These are phyloP conservation scores for Leishmania arabica DNA, from an alignment of 208 protist genomes.

Conservation along the genomic window DNA sequence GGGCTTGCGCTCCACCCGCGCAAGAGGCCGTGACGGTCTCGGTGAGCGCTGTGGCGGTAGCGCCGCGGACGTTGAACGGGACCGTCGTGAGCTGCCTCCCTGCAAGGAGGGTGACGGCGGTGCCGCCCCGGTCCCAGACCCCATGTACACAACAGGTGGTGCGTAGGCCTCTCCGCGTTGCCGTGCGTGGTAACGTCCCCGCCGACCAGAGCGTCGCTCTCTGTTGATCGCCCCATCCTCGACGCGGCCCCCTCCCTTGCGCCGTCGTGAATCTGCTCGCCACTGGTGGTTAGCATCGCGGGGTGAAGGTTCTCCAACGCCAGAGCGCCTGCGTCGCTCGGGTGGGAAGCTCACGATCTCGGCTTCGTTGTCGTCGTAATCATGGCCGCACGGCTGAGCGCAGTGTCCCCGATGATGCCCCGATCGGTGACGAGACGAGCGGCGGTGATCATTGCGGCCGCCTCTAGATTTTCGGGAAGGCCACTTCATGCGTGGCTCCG, in stretches of 20 bases:
- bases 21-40: neutral
- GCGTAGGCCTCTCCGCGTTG: conserved; percentile 18
- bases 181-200: neutral
- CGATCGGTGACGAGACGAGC: neutral
- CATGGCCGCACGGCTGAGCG: neutral
- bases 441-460: neutral
- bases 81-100: conserved; percentile 6
- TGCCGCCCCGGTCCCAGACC: neutral
- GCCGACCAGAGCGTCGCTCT: neutral
- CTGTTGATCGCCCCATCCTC: neutral
- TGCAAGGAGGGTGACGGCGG: conserved; percentile 18
- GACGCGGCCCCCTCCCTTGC: neutral
- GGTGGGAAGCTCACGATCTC: neutral
- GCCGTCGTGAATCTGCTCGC: conserved; percentile 2
- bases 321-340: neutral
- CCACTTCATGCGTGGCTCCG: conserved; percentile 15
- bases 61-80: neutral
- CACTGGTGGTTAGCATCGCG: neutral
- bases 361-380: neutral
- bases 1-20: conserved; percentile 15
- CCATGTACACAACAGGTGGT: conserved; percentile 31
- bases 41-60: conserved; percentile 8
- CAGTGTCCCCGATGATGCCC: neutral
- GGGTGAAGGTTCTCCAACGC: neutral
- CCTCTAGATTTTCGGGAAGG: neutral